phyloP scores from a whole-genome alignment of 495 filamentous ascomycete genomes.

The Evernia prunastri region DNA sequence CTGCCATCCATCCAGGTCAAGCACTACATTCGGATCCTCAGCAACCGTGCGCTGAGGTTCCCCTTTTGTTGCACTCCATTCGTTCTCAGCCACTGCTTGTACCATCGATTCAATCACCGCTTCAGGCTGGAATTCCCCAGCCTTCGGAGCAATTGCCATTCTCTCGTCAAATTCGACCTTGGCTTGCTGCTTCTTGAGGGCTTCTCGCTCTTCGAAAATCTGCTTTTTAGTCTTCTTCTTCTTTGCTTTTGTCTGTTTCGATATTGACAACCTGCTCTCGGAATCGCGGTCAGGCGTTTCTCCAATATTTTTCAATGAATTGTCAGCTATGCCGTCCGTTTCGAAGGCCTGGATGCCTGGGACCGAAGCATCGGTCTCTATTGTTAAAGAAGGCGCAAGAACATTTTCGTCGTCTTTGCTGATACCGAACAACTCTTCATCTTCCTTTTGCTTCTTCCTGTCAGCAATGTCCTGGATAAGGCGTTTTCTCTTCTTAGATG shows the following conservation, averaged over 20 bases:
- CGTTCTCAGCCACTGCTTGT: conserved; percentile 40
- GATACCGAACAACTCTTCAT: conserved; percentile 67
- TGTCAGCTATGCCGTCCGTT: conserved; percentile 27
- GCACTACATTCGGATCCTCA: conserved; percentile 56
- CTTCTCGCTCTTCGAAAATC: conserved; percentile 61
- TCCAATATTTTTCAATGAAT: conserved; percentile 36
- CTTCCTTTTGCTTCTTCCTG: conserved; percentile 68
- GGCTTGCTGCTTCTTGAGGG: conserved; percentile 43
- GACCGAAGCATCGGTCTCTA: conserved; percentile 18
- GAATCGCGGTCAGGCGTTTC: conserved; percentile 40
- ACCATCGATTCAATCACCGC: conserved; percentile 27
- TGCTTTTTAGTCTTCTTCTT: conserved; percentile 72
- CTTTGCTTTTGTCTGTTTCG: conserved; percentile 44
- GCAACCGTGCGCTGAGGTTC: conserved; percentile 59
- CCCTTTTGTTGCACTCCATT: conserved; percentile 55
- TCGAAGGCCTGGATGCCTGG: conserved; percentile 14
- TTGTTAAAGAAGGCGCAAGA: conserved; percentile 34
- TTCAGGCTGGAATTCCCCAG: conserved; percentile 23
- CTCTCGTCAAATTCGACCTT: conserved; percentile 36
- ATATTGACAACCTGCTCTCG: conserved; percentile 26
- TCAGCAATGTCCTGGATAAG: conserved; percentile 52
- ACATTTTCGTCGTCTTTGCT: conserved; percentile 40
- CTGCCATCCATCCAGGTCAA: conserved; percentile 76
- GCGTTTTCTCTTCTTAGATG: conserved; percentile 61
- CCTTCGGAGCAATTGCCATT: conserved; percentile 24